A percentile compares a stretch with the other conserved stretches of the same genome.
These are phyloP conservation scores for Lentinula guzmanii DNA, from an alignment of 768 basidiomycete species.

Conservation along the genomic window DNA sequence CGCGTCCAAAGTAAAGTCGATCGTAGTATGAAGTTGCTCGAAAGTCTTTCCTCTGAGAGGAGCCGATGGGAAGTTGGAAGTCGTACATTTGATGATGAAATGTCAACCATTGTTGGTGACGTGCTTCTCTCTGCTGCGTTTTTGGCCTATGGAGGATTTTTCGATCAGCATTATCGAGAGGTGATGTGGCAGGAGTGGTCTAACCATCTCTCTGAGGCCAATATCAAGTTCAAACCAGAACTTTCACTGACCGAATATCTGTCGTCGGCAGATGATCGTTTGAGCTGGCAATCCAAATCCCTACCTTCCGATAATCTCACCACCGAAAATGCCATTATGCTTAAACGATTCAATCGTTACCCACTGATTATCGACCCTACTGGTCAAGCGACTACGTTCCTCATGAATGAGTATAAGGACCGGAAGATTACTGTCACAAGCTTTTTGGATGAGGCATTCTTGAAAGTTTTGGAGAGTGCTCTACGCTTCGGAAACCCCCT, in stretches of 20 bases:
- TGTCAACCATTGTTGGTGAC: conserved; percentile 98
- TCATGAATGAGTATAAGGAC: conserved; percentile 91
- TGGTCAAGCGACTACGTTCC: conserved; percentile 92
- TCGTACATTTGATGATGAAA: conserved; percentile 93
- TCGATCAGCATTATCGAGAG: conserved; percentile 97
- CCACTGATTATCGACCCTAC: conserved; percentile 98
- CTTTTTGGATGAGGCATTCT: conserved; percentile 97
- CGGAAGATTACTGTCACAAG: conserved; percentile 98
- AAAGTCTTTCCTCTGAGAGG: conserved; percentile 92
- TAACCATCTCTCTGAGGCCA: conserved; percentile 81
- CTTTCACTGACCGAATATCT: conserved; percentile 93
- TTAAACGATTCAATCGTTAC: conserved; percentile 96
- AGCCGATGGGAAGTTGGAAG: conserved; percentile 93
- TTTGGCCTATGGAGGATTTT: conserved; percentile 96
- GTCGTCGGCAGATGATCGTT: conserved; percentile 93
- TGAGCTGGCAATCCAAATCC: conserved; percentile 92
- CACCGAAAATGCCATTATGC: conserved; percentile 99
- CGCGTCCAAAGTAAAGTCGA: conserved; percentile 96
- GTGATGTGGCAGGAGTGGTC: conserved; percentile 97
- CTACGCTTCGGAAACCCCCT: conserved; percentile 97
- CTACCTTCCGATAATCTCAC: conserved; percentile 95
- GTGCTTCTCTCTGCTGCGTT: conserved; percentile 94
- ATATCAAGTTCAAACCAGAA: conserved; percentile 87
- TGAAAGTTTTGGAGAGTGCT: conserved; percentile 98
- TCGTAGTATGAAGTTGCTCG: conserved; percentile 91